phyloP scores from a whole-genome alignment of 23 red algal genomes.

The Gracilariopsis chorda region DNA sequence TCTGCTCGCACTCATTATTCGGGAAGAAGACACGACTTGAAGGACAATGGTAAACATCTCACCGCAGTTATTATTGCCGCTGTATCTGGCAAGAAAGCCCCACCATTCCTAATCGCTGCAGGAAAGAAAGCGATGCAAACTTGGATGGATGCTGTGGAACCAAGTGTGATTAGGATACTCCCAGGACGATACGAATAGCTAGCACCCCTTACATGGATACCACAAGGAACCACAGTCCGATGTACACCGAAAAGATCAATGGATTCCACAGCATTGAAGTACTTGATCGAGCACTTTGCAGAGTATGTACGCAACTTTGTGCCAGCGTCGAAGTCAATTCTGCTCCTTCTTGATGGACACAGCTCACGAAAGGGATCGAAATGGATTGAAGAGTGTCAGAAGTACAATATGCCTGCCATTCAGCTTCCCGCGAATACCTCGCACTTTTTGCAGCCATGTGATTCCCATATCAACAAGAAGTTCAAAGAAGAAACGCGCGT shows the following conservation, averaged over 20 bases:
- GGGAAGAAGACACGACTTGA: background rate
- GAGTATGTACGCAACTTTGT: background rate
- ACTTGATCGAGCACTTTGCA: background rate
- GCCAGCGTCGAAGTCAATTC: background rate
- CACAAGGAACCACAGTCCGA: background rate
- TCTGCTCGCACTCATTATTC: background rate
- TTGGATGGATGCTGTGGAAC: background rate
- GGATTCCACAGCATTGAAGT: background rate
- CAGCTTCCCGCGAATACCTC: background rate
- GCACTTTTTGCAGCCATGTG: background rate
- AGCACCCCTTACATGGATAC: background rate
- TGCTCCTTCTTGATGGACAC: background rate
- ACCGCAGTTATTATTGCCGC: background rate
- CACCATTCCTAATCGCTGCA: background rate
- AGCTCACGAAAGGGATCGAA: background rate
- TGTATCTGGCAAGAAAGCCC: background rate
- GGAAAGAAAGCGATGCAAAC: background rate
- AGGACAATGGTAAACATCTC: background rate
- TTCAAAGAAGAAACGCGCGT: background rate
- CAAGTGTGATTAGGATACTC: background rate
- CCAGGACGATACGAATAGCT: background rate
- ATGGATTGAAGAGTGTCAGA: background rate
- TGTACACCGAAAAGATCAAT: background rate
- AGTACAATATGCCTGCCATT: background rate
- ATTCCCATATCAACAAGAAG: background rate